Base-by-base conservation (phyloP, 495 filamentous ascomycete species). In the Penicillium turbatum region DNA sequence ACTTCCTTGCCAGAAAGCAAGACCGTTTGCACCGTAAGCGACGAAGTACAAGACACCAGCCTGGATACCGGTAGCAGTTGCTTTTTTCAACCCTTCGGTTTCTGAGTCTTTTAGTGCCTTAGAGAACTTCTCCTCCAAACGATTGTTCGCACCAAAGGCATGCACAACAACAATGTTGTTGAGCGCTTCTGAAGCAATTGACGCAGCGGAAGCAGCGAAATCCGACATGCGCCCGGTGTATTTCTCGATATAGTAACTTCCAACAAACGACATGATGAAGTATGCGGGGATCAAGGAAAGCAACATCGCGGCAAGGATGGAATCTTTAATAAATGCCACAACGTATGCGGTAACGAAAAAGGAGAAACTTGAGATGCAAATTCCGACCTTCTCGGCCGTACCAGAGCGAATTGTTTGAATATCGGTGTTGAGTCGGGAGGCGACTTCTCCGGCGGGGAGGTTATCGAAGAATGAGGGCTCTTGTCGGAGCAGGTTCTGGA, bases 11-110 rank as follows among this genome's bases (percentile, higher is more conserved):
- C 82, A 88, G 53, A 85, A 87, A 2, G 84, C 84, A 15, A 88
- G 66, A 35, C 78, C 84, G 58, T 85, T 85, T 3, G 81, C 84
- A 12, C 79, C 73, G 55, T 82, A 86, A 7, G 80, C 81, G 50
- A 86, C 78, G 52, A 88, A 86, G 55, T 86, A 87, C 17, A 88
- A 63, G 16, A 82, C 56, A n/a, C 84, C 83, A n/a, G 82, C 74
- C 51, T 86, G 82, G 1, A 81, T 66, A 10, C 79, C 85, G n/a
- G 78, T 70, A 0, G 79, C 81, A 2, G 75, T 53, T 5, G 80
- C 79, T 61, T 86, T 88, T 52, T 81, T 83, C 13, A 83, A 54
- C 0, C 82, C 67, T 69, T 64, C 58, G 2, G 24, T 44, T 59
- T 76, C 75, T 4, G 79, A 73, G 4, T 59, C 45, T 24, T 63